Evolutionary conservation across 371 early-diverging fungal genomes (phyloP).

Genomic region (Mortierella sp.): DNA sequence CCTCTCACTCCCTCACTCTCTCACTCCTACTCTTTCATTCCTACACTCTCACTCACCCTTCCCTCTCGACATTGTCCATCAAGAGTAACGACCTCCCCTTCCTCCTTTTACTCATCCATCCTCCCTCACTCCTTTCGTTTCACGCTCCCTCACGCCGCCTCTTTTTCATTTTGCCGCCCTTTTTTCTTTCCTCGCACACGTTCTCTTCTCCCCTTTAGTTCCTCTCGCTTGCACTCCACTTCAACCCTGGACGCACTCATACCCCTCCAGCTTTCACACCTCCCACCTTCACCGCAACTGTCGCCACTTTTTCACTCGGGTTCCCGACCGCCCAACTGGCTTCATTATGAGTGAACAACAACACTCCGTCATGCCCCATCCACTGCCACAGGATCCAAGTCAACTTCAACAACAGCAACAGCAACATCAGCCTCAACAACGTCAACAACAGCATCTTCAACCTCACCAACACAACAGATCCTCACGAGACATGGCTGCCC

Average conservation of each 20-base stretch:
- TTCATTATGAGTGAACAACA: constrained; percentile 28
- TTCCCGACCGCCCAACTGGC: not conserved
- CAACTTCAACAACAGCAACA: constrained; percentile 21
- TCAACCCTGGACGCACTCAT: constrained; percentile 3
- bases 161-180: constrained; percentile 4
- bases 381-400: constrained; percentile 21
- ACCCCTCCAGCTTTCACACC: not conserved
- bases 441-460: not conserved
- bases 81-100: constrained; percentile 7
- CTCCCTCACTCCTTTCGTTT: not conserved
- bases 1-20: not conserved
- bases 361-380: constrained; percentile 27
- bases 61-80: not conserved
- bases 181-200: constrained; percentile 5
- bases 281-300: not conserved
- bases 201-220: not conserved
- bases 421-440: constrained; percentile 16
- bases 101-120: not conserved
- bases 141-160: not conserved
- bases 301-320: constrained; percentile 7
- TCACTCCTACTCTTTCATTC: not conserved
- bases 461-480: constrained; percentile 32
- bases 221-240: not conserved
- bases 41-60: not conserved
- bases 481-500: constrained; percentile 35